A percentile compares a stretch with the other conserved stretches of the same genome.
Conservation (phyloP, 1,139 yeast species). For the Magnusiomyces sp. region DNA sequence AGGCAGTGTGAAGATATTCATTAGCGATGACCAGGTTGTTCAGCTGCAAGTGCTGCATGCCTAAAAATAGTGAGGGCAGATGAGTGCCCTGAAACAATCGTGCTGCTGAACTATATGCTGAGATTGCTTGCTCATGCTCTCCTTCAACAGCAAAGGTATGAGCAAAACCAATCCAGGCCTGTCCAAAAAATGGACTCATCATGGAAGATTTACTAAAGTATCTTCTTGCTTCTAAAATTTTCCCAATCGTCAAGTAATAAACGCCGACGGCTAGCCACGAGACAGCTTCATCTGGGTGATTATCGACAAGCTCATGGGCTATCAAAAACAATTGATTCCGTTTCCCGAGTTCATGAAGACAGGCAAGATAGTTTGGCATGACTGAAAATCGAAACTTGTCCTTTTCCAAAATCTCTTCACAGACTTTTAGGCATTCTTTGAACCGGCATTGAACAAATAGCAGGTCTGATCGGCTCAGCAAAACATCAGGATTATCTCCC, state of each 20-base stretch:
- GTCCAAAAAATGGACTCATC: slow-evolving; percentile 83
- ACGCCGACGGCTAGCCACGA: slow-evolving; percentile 94
- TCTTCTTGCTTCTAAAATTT: slow-evolving; percentile 73
- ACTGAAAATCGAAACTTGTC: slow-evolving; percentile 65
- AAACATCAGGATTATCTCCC: slow-evolving; percentile 58
- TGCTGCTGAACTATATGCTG: slow-evolving; percentile 95
- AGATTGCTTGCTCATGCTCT: slow-evolving; percentile 96
- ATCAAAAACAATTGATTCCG: slow-evolving; percentile 70
- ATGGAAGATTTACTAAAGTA: slow-evolving; percentile 86
- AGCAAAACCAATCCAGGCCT: slow-evolving; percentile 98
- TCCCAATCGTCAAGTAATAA: slow-evolving; percentile 70
- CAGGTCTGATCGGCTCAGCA: slow-evolving; percentile 63
- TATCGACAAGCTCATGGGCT: slow-evolving; percentile 82
- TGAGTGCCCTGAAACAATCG: slow-evolving; percentile 92
- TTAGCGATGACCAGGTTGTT: slow-evolving; percentile 75
- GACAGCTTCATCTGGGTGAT: slow-evolving; percentile 71
- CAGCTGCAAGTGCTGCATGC: slow-evolving; percentile 93
- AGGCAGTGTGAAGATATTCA: slow-evolving; percentile 72
- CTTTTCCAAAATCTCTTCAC: slow-evolving; percentile 50
- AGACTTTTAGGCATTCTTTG: slow-evolving; percentile 63
- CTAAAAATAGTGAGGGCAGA: slow-evolving; percentile 79
- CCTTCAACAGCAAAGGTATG: slow-evolving; percentile 97
- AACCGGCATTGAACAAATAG: slow-evolving; percentile 73
- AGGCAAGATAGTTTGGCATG: slow-evolving; percentile 73
- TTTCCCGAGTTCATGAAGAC: slow-evolving; percentile 78